phyloP scores from a whole-genome alignment of 129 eudicot genomes.

The Logfia minima region DNA sequence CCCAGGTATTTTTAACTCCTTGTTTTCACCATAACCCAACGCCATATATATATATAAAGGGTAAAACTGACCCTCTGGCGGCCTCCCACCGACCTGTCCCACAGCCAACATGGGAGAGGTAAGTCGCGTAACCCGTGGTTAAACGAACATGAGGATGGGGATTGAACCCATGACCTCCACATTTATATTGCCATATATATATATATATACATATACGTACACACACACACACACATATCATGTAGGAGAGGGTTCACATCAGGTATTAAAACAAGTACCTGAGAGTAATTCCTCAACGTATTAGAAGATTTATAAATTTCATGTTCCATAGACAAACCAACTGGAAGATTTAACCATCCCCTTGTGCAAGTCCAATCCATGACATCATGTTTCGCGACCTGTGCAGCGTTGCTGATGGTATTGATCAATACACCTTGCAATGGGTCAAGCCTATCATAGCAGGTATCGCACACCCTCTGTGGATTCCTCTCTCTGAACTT shows the following conservation, averaged over 20 bases:
- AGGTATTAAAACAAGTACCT: constrained; percentile 37
- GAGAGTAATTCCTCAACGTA: constrained; percentile 73
- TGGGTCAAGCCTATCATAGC: constrained; percentile 97
- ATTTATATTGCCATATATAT: no score
- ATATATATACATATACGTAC: no score
- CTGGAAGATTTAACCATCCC: constrained; percentile 96
- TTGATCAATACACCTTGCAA: constrained; percentile 86
- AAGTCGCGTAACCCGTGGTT: no score
- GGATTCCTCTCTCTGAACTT: constrained; percentile 97
- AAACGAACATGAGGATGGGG: no score
- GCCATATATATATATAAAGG: no score
- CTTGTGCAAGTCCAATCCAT: constrained; percentile 96
- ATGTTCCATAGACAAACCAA: constrained; percentile 95
- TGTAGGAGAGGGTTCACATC: neutral
- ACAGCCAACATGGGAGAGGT: no score
- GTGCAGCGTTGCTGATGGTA: constrained; percentile 93
- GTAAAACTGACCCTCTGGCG: no score
- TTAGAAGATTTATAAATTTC: constrained; percentile 82
- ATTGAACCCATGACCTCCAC: no score
- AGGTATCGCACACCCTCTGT: constrained; percentile 94
- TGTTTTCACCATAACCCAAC: no score
- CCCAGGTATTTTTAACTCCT: no score
- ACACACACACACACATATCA: neutral
- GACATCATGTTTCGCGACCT: constrained; percentile 94
- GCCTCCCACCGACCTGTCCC: no score